Conservation (phyloP, 495 filamentous ascomycete genomes). For the Friedmanniomyces simplex region DNA sequence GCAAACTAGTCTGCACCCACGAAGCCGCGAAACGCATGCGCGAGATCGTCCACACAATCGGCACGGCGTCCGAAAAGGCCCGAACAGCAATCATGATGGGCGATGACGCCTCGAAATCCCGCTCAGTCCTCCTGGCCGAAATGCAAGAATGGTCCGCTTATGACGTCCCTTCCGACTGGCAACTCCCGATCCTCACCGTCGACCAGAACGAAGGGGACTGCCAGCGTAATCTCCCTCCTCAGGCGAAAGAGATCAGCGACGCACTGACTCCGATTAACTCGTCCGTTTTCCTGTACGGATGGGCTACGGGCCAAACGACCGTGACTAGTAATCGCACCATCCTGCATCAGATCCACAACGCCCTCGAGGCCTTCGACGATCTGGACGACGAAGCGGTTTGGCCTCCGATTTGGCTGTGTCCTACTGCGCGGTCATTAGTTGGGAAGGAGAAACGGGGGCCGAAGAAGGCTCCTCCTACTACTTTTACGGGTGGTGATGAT, state of each 20-base stretch:
- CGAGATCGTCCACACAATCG: constrained; percentile 57
- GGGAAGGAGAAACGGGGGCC: constrained; percentile 21
- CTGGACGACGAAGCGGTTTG: constrained; percentile 28
- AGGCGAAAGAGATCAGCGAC: constrained; percentile 16
- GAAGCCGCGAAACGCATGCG: constrained; percentile 54
- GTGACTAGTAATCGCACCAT: constrained; percentile 57
- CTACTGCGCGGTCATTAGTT: constrained; percentile 18
- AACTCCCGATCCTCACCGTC: constrained; percentile 44
- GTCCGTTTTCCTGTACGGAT: constrained; percentile 57
- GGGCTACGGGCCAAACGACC: constrained; percentile 49
- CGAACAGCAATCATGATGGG: constrained; percentile 47
- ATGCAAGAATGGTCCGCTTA: constrained; percentile 44
- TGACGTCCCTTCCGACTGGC: constrained; percentile 37
- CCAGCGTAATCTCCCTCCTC: constrained; percentile 9
- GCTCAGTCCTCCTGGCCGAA: constrained; percentile 29
- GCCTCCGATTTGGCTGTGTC: constrained; percentile 21
- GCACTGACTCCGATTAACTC: constrained; percentile 52
- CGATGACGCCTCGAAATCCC: constrained; percentile 24
- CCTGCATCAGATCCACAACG: constrained; percentile 50
- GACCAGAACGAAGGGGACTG: constrained; percentile 22
- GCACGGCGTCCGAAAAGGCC: constrained; percentile 49
- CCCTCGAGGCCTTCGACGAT: constrained; percentile 34
- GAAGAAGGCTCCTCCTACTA: not conserved
- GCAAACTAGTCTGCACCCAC: constrained; percentile 49
- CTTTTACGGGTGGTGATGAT: too few species aligned